Evolutionary conservation across 83 land plant genomes (phyloP).

Genomic region (Thuja plicata): DNA sequence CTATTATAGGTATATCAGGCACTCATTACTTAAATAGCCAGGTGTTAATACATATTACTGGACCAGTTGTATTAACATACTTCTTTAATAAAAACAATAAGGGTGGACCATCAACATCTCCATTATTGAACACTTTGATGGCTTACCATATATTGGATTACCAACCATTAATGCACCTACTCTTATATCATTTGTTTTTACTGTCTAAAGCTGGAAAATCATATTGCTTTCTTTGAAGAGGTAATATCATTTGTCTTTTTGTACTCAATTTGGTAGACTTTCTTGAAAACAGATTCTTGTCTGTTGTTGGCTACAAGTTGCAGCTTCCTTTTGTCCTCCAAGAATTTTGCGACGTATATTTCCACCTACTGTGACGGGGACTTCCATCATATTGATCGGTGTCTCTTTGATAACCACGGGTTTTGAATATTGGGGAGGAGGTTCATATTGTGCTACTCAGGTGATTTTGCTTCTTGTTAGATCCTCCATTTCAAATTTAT

Average conservation of each 20-base stretch:
- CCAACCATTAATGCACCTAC: not conserved
- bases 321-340: slow-evolving; percentile 31
- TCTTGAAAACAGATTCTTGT: slow-evolving; percentile 24
- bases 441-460: slow-evolving; percentile 33
- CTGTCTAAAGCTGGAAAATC: not conserved
- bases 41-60: not conserved
- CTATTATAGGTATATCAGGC: not conserved
- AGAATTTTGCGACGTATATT: slow-evolving; percentile 26
- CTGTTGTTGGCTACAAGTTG: slow-evolving; percentile 34
- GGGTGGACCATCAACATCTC: not conserved
- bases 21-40: not conserved
- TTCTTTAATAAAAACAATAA: not conserved
- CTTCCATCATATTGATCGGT: slow-evolving; percentile 32
- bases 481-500: not conserved
- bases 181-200: not conserved
- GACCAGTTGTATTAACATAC: not conserved
- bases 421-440: slow-evolving; percentile 42
- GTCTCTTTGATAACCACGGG: slow-evolving; percentile 35
- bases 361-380: slow-evolving; percentile 43
- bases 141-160: not conserved
- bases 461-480: slow-evolving; percentile 7
- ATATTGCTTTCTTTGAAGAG: not conserved
- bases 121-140: not conserved
- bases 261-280: not conserved
- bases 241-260: not conserved